A percentile compares a stretch with the other conserved stretches of the same genome.
These are phyloP conservation scores for Trichophyton schoenleinii DNA, from an alignment of 2,329 filamentous ascomycete genomes.

Conservation along the genomic window DNA sequence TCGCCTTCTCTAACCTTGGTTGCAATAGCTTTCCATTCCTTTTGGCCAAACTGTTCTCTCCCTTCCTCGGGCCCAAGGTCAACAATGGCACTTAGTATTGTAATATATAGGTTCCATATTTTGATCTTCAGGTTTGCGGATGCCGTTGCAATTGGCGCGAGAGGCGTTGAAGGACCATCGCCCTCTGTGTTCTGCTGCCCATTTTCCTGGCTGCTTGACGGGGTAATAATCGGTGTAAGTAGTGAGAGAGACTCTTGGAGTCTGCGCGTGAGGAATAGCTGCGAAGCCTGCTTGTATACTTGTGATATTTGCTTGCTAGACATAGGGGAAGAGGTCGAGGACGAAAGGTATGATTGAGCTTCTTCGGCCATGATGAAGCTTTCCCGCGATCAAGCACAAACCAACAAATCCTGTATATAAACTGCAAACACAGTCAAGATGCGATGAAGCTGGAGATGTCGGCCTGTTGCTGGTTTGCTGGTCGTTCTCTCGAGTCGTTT, in stretches of 20 bases:
- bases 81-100: constrained; percentile 78
- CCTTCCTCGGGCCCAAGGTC: constrained; percentile 85
- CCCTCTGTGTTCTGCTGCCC: constrained; percentile 33
- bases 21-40: constrained; percentile 72
- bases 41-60: constrained; percentile 71
- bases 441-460: background rate
- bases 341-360: constrained; percentile 18
- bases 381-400: background rate
- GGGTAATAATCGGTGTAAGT: constrained; percentile 67
- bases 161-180: constrained; percentile 30
- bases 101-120: constrained; percentile 94
- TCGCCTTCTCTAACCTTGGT: constrained; percentile 75
- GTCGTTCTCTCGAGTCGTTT: background rate
- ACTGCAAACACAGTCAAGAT: background rate
- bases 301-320: constrained; percentile 67
- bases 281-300: constrained; percentile 85
- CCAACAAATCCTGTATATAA: background rate
- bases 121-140: constrained; percentile 78
- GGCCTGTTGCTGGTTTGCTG: background rate
- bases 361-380: background rate
- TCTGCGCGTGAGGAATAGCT: constrained; percentile 86
- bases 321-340: constrained; percentile 52
- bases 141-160: constrained; percentile 65
- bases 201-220: constrained; percentile 29
- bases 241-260: constrained; percentile 80